These are phyloP conservation scores for Choiromyces venosus DNA, from an alignment of 495 filamentous ascomycete species.

Conservation along the genomic window DNA sequence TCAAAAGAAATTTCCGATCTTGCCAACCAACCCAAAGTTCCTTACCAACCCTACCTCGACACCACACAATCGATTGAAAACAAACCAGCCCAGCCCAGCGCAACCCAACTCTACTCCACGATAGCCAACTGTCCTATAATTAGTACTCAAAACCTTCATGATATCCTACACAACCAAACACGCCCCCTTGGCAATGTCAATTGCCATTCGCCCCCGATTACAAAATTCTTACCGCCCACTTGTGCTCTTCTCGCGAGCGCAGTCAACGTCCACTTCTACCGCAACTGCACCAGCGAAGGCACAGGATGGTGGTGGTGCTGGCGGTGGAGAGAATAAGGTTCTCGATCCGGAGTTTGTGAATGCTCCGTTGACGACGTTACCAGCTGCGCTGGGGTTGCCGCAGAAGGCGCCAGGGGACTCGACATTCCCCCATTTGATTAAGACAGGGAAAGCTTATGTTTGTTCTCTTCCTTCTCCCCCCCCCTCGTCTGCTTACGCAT, in stretches of 20 bases:
- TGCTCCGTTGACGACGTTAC: slow-evolving; percentile 55
- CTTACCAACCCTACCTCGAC: not conserved
- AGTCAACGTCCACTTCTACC: not conserved
- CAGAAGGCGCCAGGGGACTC: slow-evolving; percentile 42
- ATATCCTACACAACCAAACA: not conserved
- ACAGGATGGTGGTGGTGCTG: not conserved
- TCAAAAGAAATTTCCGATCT: not conserved
- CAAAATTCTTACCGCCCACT: not conserved
- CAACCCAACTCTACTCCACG: not conserved
- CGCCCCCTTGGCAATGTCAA: not conserved
- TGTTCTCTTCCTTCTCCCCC: not conserved
- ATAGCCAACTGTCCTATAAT: not conserved
- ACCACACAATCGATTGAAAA: not conserved
- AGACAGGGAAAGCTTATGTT: slow-evolving; percentile 54
- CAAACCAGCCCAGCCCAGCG: not conserved
- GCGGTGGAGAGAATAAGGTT: not conserved
- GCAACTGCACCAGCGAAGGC: not conserved
- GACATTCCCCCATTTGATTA: slow-evolving; percentile 48
- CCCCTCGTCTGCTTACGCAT: not conserved
- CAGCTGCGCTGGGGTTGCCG: slow-evolving; percentile 55
- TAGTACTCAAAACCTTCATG: not conserved
- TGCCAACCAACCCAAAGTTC: not conserved
- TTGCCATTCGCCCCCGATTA: not conserved
- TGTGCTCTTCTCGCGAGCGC: not conserved
- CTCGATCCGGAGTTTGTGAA: slow-evolving; percentile 45